Base-by-base conservation (phyloP, 2,329 filamentous ascomycete genomes). In the Alternaria panax region DNA sequence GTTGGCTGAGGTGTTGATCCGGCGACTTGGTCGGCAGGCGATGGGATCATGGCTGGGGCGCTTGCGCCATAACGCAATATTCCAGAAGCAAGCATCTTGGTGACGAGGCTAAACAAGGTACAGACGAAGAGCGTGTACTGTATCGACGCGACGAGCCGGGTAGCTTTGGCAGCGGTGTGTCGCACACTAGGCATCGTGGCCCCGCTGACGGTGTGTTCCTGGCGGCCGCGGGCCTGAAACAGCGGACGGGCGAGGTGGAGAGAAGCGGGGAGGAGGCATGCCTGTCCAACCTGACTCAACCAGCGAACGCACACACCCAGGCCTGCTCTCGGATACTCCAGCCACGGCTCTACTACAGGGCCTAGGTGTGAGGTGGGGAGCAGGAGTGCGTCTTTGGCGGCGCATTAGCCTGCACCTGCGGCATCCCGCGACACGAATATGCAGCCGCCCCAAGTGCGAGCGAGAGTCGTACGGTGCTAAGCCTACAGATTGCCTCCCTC, bases 151-250 rank as follows among this genome's bases (percentile, higher is more conserved):
- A 50, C 32, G 27, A 48, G 57, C 62, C 57, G 50, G 64, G 64
- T 61, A 55, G 36, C 38, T 54, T 20, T 40, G 27, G 41, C 53
- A 47, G 62, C 66, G 67, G 66, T 70, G 69, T 70, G 69, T 71
- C 63, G 65, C 68, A 71, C 57, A 53, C 59, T 62, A 64, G 20
- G 6, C 24, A 20, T 25, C 55, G 48, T 34, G 51, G 58, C 55
- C 41, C 55, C 58, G 48, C 61, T 62, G 57, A 54, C 51, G 45
- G 58, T 51, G 43, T 65, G 65, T 64, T 47, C 61, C 56, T 66
- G 59, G 52, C 57, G 59, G 57, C 59, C 56, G 32, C 51, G 47
- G 57, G 48, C 62, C 63, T 72, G 71, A 74, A 74, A 71, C 69
- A 59, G 62, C 63, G 64, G 68, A 62, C 59, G 61, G 38, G 60